phyloP scores from a whole-genome alignment of 768 basidiomycete species.

The Agaricus blazei region DNA sequence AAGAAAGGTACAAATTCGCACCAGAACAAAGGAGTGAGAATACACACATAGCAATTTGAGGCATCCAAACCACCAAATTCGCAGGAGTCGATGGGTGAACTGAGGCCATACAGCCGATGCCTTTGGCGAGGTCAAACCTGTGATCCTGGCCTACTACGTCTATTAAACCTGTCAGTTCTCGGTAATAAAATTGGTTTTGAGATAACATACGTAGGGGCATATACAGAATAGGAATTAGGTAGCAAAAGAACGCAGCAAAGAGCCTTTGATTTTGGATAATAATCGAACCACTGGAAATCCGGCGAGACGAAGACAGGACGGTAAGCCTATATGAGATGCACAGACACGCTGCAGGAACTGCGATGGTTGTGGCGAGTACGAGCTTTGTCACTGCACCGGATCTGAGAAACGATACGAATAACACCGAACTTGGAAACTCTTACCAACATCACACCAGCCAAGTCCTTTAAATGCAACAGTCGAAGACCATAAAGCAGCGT shows the following conservation, averaged over 20 bases:
- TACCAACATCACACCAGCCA: conserved; percentile 79
- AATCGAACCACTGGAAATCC: conserved; percentile 24
- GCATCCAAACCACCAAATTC: conserved; percentile 39
- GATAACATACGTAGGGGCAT: conserved; percentile 51
- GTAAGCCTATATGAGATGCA: conserved; percentile 54
- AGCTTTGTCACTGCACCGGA: conserved; percentile 48
- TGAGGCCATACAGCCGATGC: conserved; percentile 50
- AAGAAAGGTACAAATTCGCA: conserved; percentile 16
- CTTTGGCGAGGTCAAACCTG: conserved; percentile 56
- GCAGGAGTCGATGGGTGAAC: conserved; percentile 38
- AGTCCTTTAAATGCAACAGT: conserved; percentile 38
- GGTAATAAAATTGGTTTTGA: neutral
- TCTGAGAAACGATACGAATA: neutral
- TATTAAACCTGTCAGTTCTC: conserved; percentile 18
- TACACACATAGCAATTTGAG: conserved; percentile 37
- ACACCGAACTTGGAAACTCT: neutral
- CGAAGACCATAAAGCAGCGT: conserved; percentile 59
- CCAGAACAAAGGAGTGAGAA: conserved; percentile 37
- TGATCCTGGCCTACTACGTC: conserved; percentile 56
- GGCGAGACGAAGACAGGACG: conserved; percentile 42
- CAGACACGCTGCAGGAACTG: conserved; percentile 54
- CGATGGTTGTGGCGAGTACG: conserved; percentile 44
- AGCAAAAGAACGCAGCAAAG: conserved; percentile 45
- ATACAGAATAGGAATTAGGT: conserved; percentile 50
- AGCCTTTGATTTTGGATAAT: conserved; percentile 34